Evolutionary conservation across 495 filamentous ascomycete species (phyloP).

Genomic region (Aspergillus saccharolyticus): DNA sequence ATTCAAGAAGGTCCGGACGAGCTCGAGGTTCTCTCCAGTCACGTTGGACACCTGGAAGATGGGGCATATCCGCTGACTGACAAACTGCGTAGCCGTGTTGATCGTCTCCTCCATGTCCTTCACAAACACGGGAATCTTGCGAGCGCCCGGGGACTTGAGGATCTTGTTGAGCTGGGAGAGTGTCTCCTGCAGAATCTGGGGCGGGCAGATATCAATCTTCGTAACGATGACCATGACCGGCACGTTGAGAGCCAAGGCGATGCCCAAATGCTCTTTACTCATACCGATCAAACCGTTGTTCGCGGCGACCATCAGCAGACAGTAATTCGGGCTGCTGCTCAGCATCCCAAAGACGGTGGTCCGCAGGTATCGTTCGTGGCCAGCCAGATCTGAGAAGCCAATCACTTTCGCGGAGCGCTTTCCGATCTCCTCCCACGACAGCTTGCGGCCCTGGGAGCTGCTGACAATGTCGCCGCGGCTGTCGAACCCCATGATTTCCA

Average conservation of each 20-base stretch:
- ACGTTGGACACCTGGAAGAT: conserved; percentile 99
- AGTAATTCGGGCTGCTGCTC: conserved; percentile 95
- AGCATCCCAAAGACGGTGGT: conserved; percentile 96
- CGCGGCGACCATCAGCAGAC: conserved; percentile 95
- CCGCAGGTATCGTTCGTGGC: conserved; percentile 90
- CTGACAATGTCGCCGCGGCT: conserved; percentile 78
- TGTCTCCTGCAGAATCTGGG: conserved; percentile 90
- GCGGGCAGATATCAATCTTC: conserved; percentile 98
- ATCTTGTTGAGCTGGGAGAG: conserved; percentile 88
- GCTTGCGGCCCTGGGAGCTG: conserved; percentile 75
- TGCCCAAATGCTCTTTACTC: conserved; percentile 96
- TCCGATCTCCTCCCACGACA: conserved; percentile 98
- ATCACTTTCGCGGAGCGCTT: conserved; percentile 94
- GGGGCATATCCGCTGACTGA: conserved; percentile 90
- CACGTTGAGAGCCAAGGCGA: conserved; percentile 90
- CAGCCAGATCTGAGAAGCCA: conserved; percentile 90
- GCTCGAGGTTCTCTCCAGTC: conserved; percentile 76
- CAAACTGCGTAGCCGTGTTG: conserved; percentile 93
- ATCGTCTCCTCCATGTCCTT: conserved; percentile 87
- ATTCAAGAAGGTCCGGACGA: conserved; percentile 87
- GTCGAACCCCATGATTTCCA: conserved; percentile 99
- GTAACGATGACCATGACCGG: conserved; percentile 98
- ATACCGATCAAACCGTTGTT: conserved; percentile 97
- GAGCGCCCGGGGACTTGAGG: conserved; percentile 84
- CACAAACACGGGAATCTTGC: conserved; percentile 97